Percentiles rank a stretch among this genome's conserved stretches.
phyloP scores from a whole-genome alignment of 2,329 filamentous ascomycete species.

The Aureobasidium pullulans region DNA sequence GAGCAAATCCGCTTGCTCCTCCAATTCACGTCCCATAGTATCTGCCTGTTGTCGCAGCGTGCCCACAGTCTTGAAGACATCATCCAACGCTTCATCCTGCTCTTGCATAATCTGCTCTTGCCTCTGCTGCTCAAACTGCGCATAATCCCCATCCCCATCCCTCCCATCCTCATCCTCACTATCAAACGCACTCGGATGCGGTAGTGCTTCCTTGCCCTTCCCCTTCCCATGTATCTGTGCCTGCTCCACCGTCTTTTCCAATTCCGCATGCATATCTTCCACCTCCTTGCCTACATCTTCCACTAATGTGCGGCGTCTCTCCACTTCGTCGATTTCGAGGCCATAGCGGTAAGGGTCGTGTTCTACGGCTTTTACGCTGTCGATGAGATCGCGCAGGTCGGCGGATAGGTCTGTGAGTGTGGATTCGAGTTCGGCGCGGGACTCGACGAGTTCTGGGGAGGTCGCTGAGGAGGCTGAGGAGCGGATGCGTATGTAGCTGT shows the following conservation, averaged over 20 bases:
- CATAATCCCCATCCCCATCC: slow-evolving; percentile 55
- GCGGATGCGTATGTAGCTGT: slow-evolving; percentile 91
- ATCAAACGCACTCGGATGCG: slow-evolving; percentile 50
- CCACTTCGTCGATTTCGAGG: slow-evolving; percentile 73
- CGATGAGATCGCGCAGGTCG: slow-evolving; percentile 82
- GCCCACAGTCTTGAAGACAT: slow-evolving; percentile 86
- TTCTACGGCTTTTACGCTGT: slow-evolving; percentile 81
- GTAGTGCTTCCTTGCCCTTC: slow-evolving; percentile 46
- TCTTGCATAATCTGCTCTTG: slow-evolving; percentile 89
- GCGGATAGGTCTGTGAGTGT: slow-evolving; percentile 67
- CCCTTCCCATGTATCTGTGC: slow-evolving; percentile 27
- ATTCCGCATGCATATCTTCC: slow-evolving; percentile 79
- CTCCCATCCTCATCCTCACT: slow-evolving; percentile 36
- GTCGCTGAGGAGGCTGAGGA: slow-evolving; percentile 65
- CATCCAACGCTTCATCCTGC: slow-evolving; percentile 88
- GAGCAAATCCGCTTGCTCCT: slow-evolving; percentile 87
- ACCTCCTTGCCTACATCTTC: slow-evolving; percentile 85
- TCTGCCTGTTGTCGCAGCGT: slow-evolving; percentile 85
- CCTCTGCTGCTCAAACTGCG: slow-evolving; percentile 73
- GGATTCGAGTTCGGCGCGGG: slow-evolving; percentile 67
- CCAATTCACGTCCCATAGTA: slow-evolving; percentile 91
- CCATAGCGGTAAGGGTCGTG: slow-evolving; percentile 81
- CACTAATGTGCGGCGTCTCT: slow-evolving; percentile 71
- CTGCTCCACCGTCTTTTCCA: slow-evolving; percentile 52
- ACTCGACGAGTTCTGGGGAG: slow-evolving; percentile 62